phyloP scores from a whole-genome alignment of 2,329 filamentous ascomycete genomes.

The Metarhizium brunneum region DNA sequence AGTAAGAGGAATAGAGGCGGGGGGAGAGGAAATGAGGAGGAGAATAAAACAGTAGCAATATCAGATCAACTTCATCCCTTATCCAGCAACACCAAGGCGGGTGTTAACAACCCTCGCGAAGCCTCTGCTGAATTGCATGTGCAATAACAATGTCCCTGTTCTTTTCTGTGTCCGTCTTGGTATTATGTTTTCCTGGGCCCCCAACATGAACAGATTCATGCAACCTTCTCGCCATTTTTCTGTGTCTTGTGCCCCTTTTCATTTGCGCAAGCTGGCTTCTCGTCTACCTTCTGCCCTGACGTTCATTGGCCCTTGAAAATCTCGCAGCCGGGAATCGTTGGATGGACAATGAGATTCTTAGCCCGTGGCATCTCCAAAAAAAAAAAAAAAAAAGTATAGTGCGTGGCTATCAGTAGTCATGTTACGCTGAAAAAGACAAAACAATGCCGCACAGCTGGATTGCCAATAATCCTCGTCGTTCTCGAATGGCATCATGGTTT shows the following conservation, averaged over 20 bases:
- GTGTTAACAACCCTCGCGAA: neutral
- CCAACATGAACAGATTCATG: neutral
- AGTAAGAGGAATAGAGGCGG: neutral
- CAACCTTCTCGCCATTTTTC: neutral
- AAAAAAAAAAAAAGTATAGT: neutral
- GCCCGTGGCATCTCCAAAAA: neutral
- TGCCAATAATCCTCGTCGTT: slow-evolving; percentile 2
- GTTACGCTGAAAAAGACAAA: slow-evolving; percentile 2
- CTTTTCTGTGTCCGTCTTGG: neutral
- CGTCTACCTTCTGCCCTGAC: neutral
- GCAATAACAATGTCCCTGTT: neutral
- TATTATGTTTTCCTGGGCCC: neutral
- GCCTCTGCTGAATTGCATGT: neutral
- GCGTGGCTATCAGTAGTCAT: slow-evolving; percentile 1
- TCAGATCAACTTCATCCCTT: neutral
- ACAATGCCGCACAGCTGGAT: slow-evolving; percentile 4
- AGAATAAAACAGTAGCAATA: neutral
- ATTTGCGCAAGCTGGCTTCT: neutral
- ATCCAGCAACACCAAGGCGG: neutral
- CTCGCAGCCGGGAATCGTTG: neutral
- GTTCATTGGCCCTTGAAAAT: neutral
- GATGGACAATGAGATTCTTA: neutral
- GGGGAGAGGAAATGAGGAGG: neutral
- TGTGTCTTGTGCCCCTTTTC: neutral
- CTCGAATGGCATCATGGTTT: slow-evolving; percentile 4